Evolutionary conservation across 768 basidiomycete species (phyloP).

Genomic region (Tricholoma terreum): DNA sequence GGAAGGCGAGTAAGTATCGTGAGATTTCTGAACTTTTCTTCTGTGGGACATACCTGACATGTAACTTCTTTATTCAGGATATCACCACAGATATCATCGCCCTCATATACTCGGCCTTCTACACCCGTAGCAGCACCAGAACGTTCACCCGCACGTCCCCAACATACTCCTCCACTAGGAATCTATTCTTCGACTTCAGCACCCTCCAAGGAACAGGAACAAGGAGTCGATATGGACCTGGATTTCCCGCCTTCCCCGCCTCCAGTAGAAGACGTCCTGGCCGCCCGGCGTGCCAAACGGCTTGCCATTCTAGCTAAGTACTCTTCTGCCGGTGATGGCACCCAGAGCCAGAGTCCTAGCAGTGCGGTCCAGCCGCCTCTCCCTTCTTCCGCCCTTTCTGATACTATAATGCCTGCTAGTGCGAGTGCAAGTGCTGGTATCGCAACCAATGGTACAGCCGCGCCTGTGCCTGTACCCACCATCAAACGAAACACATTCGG

Average conservation of each 20-base stretch:
- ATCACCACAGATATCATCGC: constrained; percentile 48
- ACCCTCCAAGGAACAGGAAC: constrained; percentile 30
- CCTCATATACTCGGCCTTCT: constrained; percentile 17
- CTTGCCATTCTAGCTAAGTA: constrained; percentile 83
- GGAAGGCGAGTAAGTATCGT: constrained; percentile 90
- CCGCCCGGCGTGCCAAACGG: constrained; percentile 66
- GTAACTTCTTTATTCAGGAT: constrained; percentile 43
- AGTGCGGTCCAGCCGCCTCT: constrained; percentile 76
- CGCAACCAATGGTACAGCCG: constrained; percentile 2
- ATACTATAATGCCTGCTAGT: constrained; percentile 57
- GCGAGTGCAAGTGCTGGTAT: constrained; percentile 9
- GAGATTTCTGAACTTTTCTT: constrained; percentile 10
- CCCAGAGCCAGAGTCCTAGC: constrained; percentile 57
- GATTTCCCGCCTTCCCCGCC: constrained; percentile 51
- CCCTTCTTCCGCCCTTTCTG: constrained; percentile 56
- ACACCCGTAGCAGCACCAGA: constrained; percentile 12
- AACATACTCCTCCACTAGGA: constrained; percentile 6
- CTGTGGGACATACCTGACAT: constrained; percentile 2
- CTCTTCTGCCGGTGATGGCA: constrained; percentile 38
- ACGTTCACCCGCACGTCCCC: constrained; percentile 19
- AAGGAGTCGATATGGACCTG: constrained; percentile 47
- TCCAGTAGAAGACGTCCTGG: constrained; percentile 61
- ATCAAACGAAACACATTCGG: neutral
- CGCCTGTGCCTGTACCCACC: neutral
- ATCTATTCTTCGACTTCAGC: constrained; percentile 14